Evolutionary conservation across 2,329 filamentous ascomycete genomes (phyloP).

Genomic region (Diatrype stigma): DNA sequence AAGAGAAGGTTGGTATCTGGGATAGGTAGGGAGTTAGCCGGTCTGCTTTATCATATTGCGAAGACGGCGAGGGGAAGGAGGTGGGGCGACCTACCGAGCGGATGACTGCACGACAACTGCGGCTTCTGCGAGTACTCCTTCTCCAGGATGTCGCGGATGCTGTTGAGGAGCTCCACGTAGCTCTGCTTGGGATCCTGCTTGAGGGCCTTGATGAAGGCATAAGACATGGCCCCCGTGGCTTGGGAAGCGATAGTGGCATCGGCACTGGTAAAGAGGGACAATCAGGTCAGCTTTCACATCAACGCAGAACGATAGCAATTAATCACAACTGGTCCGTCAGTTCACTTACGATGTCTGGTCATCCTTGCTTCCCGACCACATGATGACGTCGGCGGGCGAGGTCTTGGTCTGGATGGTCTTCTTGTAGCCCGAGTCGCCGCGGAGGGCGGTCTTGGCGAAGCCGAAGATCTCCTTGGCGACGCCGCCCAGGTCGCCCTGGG

Average conservation of each 20-base stretch:
- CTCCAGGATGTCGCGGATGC: slow-evolving; percentile 86
- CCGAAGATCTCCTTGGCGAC: slow-evolving; percentile 77
- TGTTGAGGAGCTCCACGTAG: slow-evolving; percentile 95
- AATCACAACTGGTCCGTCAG: too few relatives aligned
- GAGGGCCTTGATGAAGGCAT: slow-evolving; percentile 88
- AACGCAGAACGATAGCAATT: too few relatives aligned
- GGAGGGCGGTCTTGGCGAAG: slow-evolving; percentile 85
- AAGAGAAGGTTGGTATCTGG: too few relatives aligned
- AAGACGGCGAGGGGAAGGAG: too few relatives aligned
- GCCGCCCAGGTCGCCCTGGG: slow-evolving; percentile 71
- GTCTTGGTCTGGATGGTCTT: slow-evolving; percentile 84
- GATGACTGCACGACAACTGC: slow-evolving; percentile 94
- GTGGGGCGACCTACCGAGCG: slow-evolving; percentile 65
- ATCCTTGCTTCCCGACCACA: slow-evolving; percentile 97
- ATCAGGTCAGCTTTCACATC: too few relatives aligned
- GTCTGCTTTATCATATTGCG: too few relatives aligned
- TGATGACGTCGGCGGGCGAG: slow-evolving; percentile 89
- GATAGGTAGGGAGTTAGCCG: too few relatives aligned
- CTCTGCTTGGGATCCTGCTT: slow-evolving; percentile 98
- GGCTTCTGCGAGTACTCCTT: slow-evolving; percentile 91
- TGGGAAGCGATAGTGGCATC: slow-evolving; percentile 88
- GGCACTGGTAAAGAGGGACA: slow-evolving; percentile 50
- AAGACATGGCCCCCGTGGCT: slow-evolving; percentile 97
- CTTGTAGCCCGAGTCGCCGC: slow-evolving; percentile 76
- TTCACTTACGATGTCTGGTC: slow-evolving; percentile 81